These are phyloP conservation scores for Phytophthora boehmeriae DNA, from an alignment of 352 stramenopile species.

Conservation along the genomic window DNA sequence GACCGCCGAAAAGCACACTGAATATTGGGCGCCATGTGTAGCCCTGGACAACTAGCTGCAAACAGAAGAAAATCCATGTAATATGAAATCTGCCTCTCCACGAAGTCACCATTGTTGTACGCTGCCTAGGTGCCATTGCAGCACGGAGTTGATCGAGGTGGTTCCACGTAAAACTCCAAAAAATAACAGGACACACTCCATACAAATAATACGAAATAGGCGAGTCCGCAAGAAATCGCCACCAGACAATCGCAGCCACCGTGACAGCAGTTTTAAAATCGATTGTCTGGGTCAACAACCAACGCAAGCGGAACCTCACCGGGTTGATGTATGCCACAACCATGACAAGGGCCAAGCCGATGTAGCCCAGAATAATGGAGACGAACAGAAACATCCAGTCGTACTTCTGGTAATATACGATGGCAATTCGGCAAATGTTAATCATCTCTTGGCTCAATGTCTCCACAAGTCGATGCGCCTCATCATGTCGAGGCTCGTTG, in stretches of 20 bases:
- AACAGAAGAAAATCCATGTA: slow-evolving; percentile 30
- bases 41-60: slow-evolving; percentile 67
- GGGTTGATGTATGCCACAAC: slow-evolving; percentile 54
- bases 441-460: slow-evolving; percentile 63
- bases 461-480: slow-evolving; percentile 44
- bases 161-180: slow-evolving; percentile 67
- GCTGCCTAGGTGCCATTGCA: slow-evolving; percentile 1
- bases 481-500: slow-evolving; percentile 19
- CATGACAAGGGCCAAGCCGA: slow-evolving; percentile 71
- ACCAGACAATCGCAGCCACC: slow-evolving; percentile 34
- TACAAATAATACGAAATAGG: slow-evolving; percentile 81
- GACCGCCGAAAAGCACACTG: slow-evolving; percentile 55
- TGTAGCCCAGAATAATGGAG: slow-evolving; percentile 69
- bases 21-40: slow-evolving; percentile 61
- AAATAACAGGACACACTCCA: slow-evolving; percentile 63
- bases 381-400: slow-evolving; percentile 78
- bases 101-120: background rate
- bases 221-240: slow-evolving; percentile 59
- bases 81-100: slow-evolving; percentile 26
- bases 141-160: slow-evolving; percentile 34
- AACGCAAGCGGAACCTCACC: slow-evolving; percentile 22
- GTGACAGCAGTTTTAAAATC: slow-evolving; percentile 14
- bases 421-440: slow-evolving; percentile 59
- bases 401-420: slow-evolving; percentile 83
- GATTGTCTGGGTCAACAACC: slow-evolving; percentile 25